phyloP scores from a whole-genome alignment of 768 basidiomycete genomes.

The Podaxis sp. region DNA sequence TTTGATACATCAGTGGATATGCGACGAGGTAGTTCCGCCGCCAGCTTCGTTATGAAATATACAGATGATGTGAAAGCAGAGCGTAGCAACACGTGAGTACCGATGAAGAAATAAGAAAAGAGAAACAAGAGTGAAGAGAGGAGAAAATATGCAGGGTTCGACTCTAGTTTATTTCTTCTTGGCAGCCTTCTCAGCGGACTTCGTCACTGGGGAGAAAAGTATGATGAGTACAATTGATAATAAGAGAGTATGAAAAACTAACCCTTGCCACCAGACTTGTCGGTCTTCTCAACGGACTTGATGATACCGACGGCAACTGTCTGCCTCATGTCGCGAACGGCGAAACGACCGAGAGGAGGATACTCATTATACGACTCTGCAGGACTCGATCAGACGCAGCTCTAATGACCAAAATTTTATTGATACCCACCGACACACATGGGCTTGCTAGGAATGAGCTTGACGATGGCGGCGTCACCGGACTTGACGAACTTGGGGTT shows the following conservation, averaged over 20 bases:
- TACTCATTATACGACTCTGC: constrained; percentile 89
- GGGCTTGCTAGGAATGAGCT: constrained; percentile 94
- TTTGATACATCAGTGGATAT: constrained; percentile 17
- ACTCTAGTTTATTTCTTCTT: constrained; percentile 94
- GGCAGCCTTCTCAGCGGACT: constrained; percentile 93
- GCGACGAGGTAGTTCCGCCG: constrained; percentile 17
- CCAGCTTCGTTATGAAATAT: constrained; percentile 34
- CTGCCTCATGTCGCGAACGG: constrained; percentile 99
- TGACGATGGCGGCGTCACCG: constrained; percentile 98
- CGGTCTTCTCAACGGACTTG: constrained; percentile 95
- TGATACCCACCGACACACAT: constrained; percentile 42
- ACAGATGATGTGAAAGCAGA: constrained; percentile 35
- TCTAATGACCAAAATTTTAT: background rate
- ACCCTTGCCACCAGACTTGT: constrained; percentile 86
- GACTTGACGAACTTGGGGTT: constrained; percentile 98
- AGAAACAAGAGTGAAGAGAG: constrained; percentile 38
- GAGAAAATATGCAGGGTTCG: constrained; percentile 59
- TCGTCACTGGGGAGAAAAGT: constrained; percentile 56
- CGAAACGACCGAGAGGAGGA: constrained; percentile 98
- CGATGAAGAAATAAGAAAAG: constrained; percentile 39
- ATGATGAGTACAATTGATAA: background rate
- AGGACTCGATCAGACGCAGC: background rate
- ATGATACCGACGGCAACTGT: constrained; percentile 99
- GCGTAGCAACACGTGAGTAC: constrained; percentile 30
- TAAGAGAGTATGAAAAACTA: constrained; percentile 18